Percentiles rank a stretch among this genome's conserved stretches.
Conservation (phyloP, 1,284 basidiomycete species). For the Ceratobasidium theobromae region DNA sequence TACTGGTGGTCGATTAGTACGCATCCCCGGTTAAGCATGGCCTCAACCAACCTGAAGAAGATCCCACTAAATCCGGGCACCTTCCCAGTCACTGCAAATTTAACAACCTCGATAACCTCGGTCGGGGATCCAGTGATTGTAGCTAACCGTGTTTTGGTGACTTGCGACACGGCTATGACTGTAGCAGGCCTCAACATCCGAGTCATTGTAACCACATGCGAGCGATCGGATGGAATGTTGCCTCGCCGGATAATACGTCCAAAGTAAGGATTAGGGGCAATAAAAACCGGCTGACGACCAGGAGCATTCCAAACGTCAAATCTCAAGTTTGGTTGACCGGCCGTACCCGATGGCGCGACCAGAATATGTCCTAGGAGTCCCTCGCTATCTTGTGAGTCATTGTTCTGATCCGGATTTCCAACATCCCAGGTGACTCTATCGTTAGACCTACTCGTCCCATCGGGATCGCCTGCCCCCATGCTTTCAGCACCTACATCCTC, state of each 20-base stretch:
- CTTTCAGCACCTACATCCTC: constrained; percentile 25
- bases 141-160: constrained; percentile 4
- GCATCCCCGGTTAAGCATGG: not conserved
- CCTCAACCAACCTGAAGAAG: not conserved
- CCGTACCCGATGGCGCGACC: not conserved
- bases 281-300: constrained; percentile 9
- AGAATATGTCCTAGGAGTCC: not conserved
- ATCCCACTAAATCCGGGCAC: not conserved
- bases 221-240: not conserved
- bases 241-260: not conserved
- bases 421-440: too few species aligned
- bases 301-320: constrained; percentile 1
- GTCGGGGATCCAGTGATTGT: not conserved
- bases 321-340: not conserved
- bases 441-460: too few species aligned
- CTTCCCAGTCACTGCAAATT: constrained; percentile 2
- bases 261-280: constrained; percentile 10
- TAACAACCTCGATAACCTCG: not conserved
- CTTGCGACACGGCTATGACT: constrained; percentile 1
- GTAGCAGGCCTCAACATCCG: not conserved
- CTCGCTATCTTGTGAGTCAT: not conserved
- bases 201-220: not conserved
- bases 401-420: too few species aligned
- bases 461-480: not conserved
- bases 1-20: constrained; percentile 47